These are phyloP conservation scores for Violaceomyces palustris DNA, from an alignment of 1,284 basidiomycete genomes.

Conservation along the genomic window DNA sequence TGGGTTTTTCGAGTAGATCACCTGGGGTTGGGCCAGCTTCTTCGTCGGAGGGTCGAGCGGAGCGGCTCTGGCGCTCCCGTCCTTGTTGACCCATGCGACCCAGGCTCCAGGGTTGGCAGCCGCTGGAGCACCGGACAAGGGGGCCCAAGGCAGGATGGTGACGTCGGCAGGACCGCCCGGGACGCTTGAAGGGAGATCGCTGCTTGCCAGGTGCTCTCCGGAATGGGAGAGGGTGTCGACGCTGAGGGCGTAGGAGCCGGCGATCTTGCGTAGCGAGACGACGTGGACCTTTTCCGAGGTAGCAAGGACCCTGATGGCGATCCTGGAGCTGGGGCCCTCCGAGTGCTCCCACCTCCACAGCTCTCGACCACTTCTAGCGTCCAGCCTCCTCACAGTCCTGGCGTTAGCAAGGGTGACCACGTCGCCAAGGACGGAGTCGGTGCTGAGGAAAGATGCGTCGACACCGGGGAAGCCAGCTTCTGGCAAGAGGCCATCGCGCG, in stretches of 20 bases:
- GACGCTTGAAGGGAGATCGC: conserved; percentile 21
- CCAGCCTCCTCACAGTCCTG: conserved; percentile 23
- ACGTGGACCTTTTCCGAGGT: conserved; percentile 29
- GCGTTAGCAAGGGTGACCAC: conserved; percentile 30
- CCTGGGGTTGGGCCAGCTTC: conserved; percentile 26
- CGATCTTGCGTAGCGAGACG: conserved; percentile 21
- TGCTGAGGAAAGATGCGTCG: conserved; percentile 29
- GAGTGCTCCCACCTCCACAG: conserved; percentile 22
- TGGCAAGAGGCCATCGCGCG: conserved; percentile 18
- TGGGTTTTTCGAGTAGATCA: conserved; percentile 18
- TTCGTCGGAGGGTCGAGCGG: conserved; percentile 27
- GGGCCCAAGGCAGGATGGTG: conserved; percentile 25
- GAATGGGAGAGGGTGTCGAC: conserved; percentile 23
- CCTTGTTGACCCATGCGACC: conserved; percentile 41
- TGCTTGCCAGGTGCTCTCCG: conserved; percentile 25
- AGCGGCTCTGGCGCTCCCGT: conserved; percentile 33
- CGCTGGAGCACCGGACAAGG: conserved; percentile 20
- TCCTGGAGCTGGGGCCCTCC: conserved; percentile 12
- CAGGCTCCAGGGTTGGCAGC: conserved; percentile 29
- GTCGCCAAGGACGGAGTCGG: conserved; percentile 10
- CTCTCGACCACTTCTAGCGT: conserved; percentile 8
- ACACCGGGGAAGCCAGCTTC: conserved; percentile 17
- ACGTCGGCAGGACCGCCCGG: conserved; percentile 15
- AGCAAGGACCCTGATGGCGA: conserved; percentile 16
- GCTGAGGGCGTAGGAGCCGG: conserved; percentile 16